These are phyloP conservation scores for Colletotrichum tabaci DNA, from an alignment of 2,329 filamentous ascomycete genomes.

Conservation along the genomic window DNA sequence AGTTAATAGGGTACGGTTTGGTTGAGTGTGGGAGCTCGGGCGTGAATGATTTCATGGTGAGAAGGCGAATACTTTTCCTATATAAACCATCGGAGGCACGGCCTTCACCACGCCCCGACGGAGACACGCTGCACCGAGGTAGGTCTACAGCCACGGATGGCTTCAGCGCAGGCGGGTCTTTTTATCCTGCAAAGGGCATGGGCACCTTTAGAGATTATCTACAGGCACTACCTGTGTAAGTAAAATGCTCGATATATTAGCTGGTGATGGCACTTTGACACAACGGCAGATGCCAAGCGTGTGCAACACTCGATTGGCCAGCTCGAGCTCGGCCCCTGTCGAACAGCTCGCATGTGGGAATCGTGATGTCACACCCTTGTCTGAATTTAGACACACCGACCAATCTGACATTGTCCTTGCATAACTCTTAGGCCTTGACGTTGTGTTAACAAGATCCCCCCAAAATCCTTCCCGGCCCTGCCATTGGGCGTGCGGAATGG, in stretches of 20 bases:
- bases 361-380: conserved; percentile 39
- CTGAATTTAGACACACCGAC: conserved; percentile 5
- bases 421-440: conserved; percentile 22
- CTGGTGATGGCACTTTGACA: conserved; percentile 20
- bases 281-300: not conserved
- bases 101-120: not conserved
- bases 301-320: conserved; percentile 26
- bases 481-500: conserved; percentile 8
- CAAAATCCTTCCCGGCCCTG: not conserved
- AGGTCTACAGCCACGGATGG: not conserved
- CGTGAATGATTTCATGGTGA: not conserved
- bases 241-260: not conserved
- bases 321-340: conserved; percentile 9
- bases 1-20: not conserved
- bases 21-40: not conserved
- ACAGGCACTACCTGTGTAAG: too few species aligned
- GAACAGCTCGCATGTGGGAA: conserved; percentile 3
- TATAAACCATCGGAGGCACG: not conserved
- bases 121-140: not conserved
- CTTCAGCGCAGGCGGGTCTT: not conserved
- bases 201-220: not conserved
- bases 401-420: conserved; percentile 22
- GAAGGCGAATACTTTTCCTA: not conserved
- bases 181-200: not conserved
- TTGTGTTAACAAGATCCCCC: conserved; percentile 10